phyloP scores from a whole-genome alignment of 1,284 basidiomycete genomes.

The Termitomyces sp. region DNA sequence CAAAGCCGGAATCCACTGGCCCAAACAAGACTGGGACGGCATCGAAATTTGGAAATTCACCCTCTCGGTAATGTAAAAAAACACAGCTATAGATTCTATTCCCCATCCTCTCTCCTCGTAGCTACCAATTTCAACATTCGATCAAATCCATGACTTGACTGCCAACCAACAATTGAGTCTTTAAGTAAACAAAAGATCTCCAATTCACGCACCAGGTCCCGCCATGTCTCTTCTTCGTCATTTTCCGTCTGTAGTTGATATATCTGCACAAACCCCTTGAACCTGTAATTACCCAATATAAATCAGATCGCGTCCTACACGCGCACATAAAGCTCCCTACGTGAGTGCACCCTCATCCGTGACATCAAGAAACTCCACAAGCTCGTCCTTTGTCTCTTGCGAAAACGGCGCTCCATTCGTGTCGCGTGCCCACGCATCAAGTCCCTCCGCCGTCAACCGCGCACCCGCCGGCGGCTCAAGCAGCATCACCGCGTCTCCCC shows the following conservation, averaged over 20 bases:
- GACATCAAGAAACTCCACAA: constrained; percentile 69
- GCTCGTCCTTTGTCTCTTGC: constrained; percentile 70
- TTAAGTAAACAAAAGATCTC: background rate
- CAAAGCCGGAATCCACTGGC: too few relatives aligned
- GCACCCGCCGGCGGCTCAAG: constrained; percentile 52
- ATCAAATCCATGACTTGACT: constrained; percentile 75
- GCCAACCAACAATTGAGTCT: constrained; percentile 8
- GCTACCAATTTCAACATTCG: constrained; percentile 56
- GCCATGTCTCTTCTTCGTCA: constrained; percentile 79
- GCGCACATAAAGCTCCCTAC: constrained; percentile 43
- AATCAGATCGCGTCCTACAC: constrained; percentile 2
- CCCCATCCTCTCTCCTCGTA: constrained; percentile 49
- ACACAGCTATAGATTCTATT: too few relatives aligned
- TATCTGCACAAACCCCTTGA: constrained; percentile 74
- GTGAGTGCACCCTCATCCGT: constrained; percentile 68
- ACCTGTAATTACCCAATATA: constrained; percentile 38
- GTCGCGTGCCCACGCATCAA: constrained; percentile 70
- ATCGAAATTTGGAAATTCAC: too few relatives aligned
- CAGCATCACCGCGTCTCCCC: constrained; percentile 19
- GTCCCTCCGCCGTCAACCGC: constrained; percentile 49
- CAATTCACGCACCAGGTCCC: constrained; percentile 56
- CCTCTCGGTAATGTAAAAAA: too few relatives aligned
- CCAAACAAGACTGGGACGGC: too few relatives aligned
- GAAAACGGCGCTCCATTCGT: constrained; percentile 73
- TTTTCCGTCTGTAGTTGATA: constrained; percentile 78